These are phyloP conservation scores for Paraconiothyrium brasiliense DNA, from an alignment of 2,329 filamentous ascomycete genomes.

Conservation along the genomic window DNA sequence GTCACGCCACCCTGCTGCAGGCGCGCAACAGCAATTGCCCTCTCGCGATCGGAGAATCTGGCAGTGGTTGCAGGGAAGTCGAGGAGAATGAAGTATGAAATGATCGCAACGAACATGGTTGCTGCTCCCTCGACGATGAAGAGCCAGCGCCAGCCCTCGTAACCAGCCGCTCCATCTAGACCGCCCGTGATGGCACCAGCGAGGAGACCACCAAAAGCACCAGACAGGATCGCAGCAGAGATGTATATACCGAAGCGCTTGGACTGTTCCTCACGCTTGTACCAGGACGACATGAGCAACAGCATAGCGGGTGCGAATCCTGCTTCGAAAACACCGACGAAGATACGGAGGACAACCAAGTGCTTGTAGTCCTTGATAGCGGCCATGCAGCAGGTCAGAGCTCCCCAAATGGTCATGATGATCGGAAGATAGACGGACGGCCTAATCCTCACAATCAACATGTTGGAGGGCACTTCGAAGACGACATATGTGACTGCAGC, in stretches of 20 bases:
- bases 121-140: conserved; percentile 57
- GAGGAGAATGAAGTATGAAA: conserved; percentile 58
- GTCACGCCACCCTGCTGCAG: conserved; percentile 56
- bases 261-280: conserved; percentile 66
- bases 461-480: conserved; percentile 64
- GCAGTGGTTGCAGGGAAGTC: conserved; percentile 61
- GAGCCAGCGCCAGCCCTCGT: conserved; percentile 63
- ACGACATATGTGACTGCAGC: conserved; percentile 55
- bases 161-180: conserved; percentile 56
- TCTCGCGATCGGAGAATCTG: conserved; percentile 54
- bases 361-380: conserved; percentile 58
- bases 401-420: conserved; percentile 66
- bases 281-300: conserved; percentile 67
- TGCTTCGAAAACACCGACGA: conserved; percentile 65
- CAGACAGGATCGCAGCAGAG: conserved; percentile 65
- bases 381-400: conserved; percentile 62
- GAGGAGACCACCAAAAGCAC: conserved; percentile 63
- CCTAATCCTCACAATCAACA: conserved; percentile 60
- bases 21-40: conserved; percentile 55
- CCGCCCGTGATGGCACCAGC: conserved; percentile 60
- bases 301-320: conserved; percentile 66
- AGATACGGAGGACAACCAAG: conserved; percentile 62
- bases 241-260: conserved; percentile 67
- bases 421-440: conserved; percentile 60
- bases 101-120: conserved; percentile 57